Percentiles rank a stretch among this genome's conserved stretches.
These are phyloP conservation scores for Cynanchum wilfordii DNA, from an alignment of 257 asterid genomes.

Conservation along the genomic window DNA sequence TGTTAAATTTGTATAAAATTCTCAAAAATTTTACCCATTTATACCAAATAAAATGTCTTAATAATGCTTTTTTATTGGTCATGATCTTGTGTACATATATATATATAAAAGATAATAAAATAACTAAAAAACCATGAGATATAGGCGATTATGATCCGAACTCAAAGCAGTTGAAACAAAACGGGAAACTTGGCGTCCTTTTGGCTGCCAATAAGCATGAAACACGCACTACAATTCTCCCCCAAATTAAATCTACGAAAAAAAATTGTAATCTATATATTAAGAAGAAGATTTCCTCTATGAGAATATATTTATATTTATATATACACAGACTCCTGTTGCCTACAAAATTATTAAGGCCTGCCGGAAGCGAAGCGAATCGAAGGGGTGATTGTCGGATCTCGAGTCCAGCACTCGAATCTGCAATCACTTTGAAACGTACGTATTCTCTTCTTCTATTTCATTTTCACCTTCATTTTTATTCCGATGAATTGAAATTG, in stretches of 20 bases:
- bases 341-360: background rate
- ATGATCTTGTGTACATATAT: too few species aligned
- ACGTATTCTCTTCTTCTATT: background rate
- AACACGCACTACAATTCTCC: background rate
- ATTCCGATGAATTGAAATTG: too few species aligned
- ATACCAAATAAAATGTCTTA: too few species aligned
- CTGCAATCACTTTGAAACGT: background rate
- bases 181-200: conserved; percentile 10
- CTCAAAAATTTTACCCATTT: too few species aligned
- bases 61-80: too few species aligned
- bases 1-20: too few species aligned
- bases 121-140: too few species aligned
- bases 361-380: background rate
- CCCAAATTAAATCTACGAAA: background rate
- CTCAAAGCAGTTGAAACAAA: conserved; percentile 2
- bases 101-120: too few species aligned
- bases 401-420: background rate
- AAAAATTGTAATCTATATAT: background rate
- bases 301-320: too few species aligned
- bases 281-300: background rate
- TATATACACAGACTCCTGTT: background rate
- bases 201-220: conserved; percentile 7
- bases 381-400: background rate
- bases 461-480: background rate
- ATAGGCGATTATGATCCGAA: background rate